A percentile compares a stretch with the other conserved stretches of the same genome.
Evolutionary conservation across 192 early-diverging fungal species (phyloP).

Genomic region (Entomortierella chlamydospora): DNA sequence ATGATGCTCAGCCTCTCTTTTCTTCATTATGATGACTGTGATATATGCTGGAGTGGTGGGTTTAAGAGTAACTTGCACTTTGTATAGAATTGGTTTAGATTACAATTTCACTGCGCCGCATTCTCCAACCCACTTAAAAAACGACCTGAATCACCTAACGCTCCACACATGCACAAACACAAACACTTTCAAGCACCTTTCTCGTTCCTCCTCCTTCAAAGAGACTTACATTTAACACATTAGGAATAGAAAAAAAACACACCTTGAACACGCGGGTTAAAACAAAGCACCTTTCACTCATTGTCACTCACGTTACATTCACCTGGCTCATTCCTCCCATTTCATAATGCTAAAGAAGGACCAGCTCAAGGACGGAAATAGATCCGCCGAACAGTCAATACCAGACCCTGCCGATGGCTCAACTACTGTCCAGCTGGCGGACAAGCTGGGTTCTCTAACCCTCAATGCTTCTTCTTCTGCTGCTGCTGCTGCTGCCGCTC

Average conservation of each 20-base stretch:
- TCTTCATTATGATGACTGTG: too few species aligned
- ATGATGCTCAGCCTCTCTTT: too few species aligned
- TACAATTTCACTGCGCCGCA: slow-evolving; percentile 25
- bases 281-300: background rate
- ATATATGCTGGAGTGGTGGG: background rate
- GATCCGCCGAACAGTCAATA: slow-evolving; percentile 43
- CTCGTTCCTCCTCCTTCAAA: too few species aligned
- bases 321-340: background rate
- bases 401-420: background rate
- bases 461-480: background rate
- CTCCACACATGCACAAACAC: background rate
- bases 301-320: background rate
- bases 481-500: background rate
- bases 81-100: background rate
- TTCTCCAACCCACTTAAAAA: slow-evolving; percentile 6
- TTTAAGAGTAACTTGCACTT: background rate
- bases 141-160: background rate
- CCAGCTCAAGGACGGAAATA: slow-evolving; percentile 38
- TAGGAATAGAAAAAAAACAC: too few species aligned
- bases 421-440: background rate
- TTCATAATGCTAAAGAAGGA: slow-evolving; percentile 50
- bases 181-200: too few species aligned
- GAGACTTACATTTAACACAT: too few species aligned
- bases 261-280: background rate
- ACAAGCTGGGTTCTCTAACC: slow-evolving; percentile 26